Percentiles rank a stretch among this genome's conserved stretches.
These are phyloP conservation scores for Penicillium griseofulvum DNA, from an alignment of 2,329 filamentous ascomycete genomes.

Conservation along the genomic window DNA sequence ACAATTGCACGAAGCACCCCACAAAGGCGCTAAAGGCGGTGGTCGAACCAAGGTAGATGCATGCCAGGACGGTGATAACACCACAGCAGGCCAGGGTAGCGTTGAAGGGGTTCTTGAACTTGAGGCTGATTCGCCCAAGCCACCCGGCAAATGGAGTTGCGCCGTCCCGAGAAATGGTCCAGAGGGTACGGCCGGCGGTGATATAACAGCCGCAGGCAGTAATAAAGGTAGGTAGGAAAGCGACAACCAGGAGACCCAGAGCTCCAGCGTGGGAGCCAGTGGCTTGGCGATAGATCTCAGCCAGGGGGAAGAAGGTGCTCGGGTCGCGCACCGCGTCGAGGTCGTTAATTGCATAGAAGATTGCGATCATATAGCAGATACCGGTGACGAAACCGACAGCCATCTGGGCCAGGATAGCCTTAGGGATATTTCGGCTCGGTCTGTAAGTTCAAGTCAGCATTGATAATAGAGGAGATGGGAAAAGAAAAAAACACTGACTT, in stretches of 20 bases:
- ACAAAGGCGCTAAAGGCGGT: constrained; percentile 59
- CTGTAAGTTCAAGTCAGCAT: constrained; percentile 18
- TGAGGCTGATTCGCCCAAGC: constrained; percentile 54
- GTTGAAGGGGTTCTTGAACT: constrained; percentile 58
- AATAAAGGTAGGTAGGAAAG: constrained; percentile 55
- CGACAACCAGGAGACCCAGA: constrained; percentile 58
- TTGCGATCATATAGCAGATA: constrained; percentile 49
- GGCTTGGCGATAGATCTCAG: constrained; percentile 50
- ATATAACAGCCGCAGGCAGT: constrained; percentile 57
- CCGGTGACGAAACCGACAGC: constrained; percentile 48
- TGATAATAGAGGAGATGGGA: not conserved
- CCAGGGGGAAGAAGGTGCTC: constrained; percentile 46
- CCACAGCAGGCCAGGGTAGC: constrained; percentile 56
- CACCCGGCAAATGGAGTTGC: constrained; percentile 57
- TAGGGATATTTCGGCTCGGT: constrained; percentile 48
- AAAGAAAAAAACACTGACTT: constrained; percentile 21
- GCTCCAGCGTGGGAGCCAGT: constrained; percentile 51
- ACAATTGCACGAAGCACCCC: constrained; percentile 58
- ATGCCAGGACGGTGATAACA: constrained; percentile 54
- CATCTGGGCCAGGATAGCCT: constrained; percentile 52
- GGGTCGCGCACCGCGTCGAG: constrained; percentile 17
- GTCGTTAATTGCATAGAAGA: constrained; percentile 53
- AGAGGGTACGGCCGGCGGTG: constrained; percentile 61
- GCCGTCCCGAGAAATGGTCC: constrained; percentile 58
- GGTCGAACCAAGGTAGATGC: constrained; percentile 55